Evolutionary conservation across 495 filamentous ascomycete genomes (phyloP).

Genomic region (Pyrenopolyporus hunteri): DNA sequence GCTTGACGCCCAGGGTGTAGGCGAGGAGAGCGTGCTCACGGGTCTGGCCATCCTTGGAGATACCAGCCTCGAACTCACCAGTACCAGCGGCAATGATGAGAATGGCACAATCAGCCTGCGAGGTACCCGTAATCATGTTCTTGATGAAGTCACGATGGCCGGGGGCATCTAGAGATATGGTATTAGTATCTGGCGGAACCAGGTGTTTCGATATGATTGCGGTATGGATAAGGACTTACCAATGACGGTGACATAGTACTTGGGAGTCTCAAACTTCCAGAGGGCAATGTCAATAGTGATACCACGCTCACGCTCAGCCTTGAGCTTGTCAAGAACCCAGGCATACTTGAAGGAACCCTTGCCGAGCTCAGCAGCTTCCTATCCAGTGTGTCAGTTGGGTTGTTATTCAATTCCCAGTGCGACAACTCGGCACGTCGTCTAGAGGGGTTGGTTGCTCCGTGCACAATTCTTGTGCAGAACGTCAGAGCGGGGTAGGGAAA

Average conservation of each 20-base stretch:
- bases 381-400: constrained; percentile 43
- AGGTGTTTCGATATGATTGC: neutral
- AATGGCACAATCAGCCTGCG: constrained; percentile 98
- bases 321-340: constrained; percentile 99
- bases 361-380: constrained; percentile 99
- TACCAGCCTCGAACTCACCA: constrained; percentile 99
- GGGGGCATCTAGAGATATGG: constrained; percentile 75
- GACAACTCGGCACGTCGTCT: constrained; percentile 11
- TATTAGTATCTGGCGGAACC: constrained; percentile 22
- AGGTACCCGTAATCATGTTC: constrained; percentile 99
- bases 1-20: constrained; percentile 99
- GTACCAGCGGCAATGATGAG: constrained; percentile 99
- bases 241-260: constrained; percentile 99
- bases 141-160: constrained; percentile 99
- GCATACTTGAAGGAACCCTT: constrained; percentile 99
- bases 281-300: constrained; percentile 99
- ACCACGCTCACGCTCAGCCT: constrained; percentile 99
- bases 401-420: neutral
- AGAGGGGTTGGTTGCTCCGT: constrained; percentile 41
- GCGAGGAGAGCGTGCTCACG: constrained; percentile 99
- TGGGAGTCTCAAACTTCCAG: constrained; percentile 99
- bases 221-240: constrained; percentile 60
- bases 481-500: constrained; percentile 44
- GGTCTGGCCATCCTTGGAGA: constrained; percentile 99
- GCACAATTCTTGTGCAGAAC: constrained; percentile 39